Evolutionary conservation across 1,284 basidiomycete species (phyloP).

Genomic region (Ceratobasidium sp.): DNA sequence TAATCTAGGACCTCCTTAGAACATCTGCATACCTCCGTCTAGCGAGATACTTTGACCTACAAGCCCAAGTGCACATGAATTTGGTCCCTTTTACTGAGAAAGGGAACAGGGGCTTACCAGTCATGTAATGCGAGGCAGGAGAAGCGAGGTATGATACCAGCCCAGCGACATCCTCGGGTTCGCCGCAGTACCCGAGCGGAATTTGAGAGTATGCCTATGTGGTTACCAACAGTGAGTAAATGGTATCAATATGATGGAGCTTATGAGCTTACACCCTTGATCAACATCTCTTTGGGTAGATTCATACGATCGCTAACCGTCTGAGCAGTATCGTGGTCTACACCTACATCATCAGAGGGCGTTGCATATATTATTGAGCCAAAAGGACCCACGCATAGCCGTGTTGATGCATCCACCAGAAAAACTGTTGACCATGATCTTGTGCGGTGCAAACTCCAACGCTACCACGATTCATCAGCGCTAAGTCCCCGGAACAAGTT

Average conservation of each 20-base stretch:
- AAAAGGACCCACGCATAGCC: slow-evolving; percentile 50
- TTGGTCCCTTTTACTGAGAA: background rate
- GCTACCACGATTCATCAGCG: slow-evolving; percentile 32
- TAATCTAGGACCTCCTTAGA: background rate
- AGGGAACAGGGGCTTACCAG: slow-evolving; percentile 49
- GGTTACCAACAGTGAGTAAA: background rate
- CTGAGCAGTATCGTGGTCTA: slow-evolving; percentile 28
- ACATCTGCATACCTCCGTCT: slow-evolving; percentile 40
- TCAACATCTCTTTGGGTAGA: slow-evolving; percentile 25
- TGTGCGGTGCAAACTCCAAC: slow-evolving; percentile 50
- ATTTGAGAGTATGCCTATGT: slow-evolving; percentile 18
- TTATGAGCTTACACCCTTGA: slow-evolving; percentile 44
- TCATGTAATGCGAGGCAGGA: slow-evolving; percentile 51
- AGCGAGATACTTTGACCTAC: slow-evolving; percentile 38
- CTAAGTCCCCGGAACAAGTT: background rate
- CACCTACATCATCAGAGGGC: background rate
- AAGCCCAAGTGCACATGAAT: background rate
- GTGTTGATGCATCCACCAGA: slow-evolving; percentile 51
- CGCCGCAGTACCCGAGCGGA: slow-evolving; percentile 48
- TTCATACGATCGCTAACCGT: slow-evolving; percentile 35
- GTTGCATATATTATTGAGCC: background rate
- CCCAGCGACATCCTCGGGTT: slow-evolving; percentile 52
- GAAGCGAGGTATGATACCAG: slow-evolving; percentile 53
- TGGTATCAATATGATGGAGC: background rate
- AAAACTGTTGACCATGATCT: slow-evolving; percentile 53